phyloP scores from a whole-genome alignment of 768 basidiomycete species.

The Cytidiella melzeri region DNA sequence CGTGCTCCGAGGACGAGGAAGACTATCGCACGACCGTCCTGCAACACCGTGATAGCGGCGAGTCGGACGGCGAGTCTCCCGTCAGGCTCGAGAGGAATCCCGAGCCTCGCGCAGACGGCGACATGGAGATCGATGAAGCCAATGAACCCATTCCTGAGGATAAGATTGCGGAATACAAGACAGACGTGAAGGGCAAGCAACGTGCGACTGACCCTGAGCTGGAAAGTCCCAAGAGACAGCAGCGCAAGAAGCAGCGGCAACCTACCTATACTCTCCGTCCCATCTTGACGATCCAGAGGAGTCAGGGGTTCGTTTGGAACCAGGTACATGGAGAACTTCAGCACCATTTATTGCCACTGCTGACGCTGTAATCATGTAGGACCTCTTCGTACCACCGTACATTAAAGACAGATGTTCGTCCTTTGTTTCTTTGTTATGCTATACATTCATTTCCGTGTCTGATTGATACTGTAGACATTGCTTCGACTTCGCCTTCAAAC shows the following conservation, averaged over 20 bases:
- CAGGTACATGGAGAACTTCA: slow-evolving; percentile 58
- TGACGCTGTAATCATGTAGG: slow-evolving; percentile 43
- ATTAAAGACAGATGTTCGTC: slow-evolving; percentile 86
- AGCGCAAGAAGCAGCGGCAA: slow-evolving; percentile 48
- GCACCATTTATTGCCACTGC: not conserved
- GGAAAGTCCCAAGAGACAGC: slow-evolving; percentile 44
- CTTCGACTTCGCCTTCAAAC: slow-evolving; percentile 77
- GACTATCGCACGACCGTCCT: slow-evolving; percentile 38
- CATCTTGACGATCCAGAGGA: slow-evolving; percentile 80
- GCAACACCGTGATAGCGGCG: slow-evolving; percentile 17
- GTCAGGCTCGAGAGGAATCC: slow-evolving; percentile 23
- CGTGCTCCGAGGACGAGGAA: slow-evolving; percentile 72
- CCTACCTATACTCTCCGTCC: slow-evolving; percentile 64
- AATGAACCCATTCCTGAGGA: slow-evolving; percentile 32
- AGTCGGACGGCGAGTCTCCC: slow-evolving; percentile 20
- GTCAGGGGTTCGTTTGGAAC: slow-evolving; percentile 90
- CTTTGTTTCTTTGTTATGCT: slow-evolving; percentile 14
- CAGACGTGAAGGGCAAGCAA: slow-evolving; percentile 76
- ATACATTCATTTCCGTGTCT: slow-evolving; percentile 14
- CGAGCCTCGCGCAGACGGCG: slow-evolving; percentile 26
- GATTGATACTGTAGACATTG: slow-evolving; percentile 47
- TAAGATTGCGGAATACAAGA: slow-evolving; percentile 37
- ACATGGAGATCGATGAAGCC: slow-evolving; percentile 48
- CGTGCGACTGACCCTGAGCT: slow-evolving; percentile 65
- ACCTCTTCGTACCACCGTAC: slow-evolving; percentile 82